These are phyloP conservation scores for Colletotrichum eremochloae DNA, from an alignment of 2,329 filamentous ascomycete genomes.

Conservation along the genomic window DNA sequence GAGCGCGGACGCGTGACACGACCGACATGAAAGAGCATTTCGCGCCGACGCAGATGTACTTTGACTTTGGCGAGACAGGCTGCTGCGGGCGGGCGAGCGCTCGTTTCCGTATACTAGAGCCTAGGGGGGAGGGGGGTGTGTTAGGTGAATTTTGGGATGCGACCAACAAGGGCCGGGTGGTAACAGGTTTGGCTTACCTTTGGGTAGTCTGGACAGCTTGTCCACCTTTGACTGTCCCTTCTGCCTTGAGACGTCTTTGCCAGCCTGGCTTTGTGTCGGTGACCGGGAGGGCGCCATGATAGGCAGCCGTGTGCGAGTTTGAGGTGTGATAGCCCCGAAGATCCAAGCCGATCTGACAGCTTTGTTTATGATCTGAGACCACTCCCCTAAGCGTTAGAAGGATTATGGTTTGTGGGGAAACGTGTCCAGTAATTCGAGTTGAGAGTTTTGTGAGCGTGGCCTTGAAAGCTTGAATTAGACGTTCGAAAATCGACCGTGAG, in stretches of 20 bases:
- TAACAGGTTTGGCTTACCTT: conserved; percentile 43
- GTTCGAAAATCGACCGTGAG: neutral
- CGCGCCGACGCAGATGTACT: conserved; percentile 74
- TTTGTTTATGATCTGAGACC: neutral
- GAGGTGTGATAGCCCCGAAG: neutral
- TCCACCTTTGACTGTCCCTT: conserved; percentile 7
- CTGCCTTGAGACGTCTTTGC: conserved; percentile 5
- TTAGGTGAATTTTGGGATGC: conserved; percentile 36
- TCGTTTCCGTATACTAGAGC: conserved; percentile 63
- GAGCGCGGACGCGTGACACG: conserved; percentile 74
- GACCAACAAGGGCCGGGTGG: neutral
- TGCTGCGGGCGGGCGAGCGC: conserved; percentile 58
- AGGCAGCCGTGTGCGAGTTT: conserved; percentile 34
- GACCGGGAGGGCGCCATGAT: conserved; percentile 37
- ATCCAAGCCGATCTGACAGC: neutral
- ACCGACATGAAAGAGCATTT: conserved; percentile 77
- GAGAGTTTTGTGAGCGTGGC: neutral
- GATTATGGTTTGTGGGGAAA: neutral
- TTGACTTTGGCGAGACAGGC: conserved; percentile 58
- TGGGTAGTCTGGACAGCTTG: conserved; percentile 36
- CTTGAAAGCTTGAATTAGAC: neutral
- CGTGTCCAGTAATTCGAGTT: too few species aligned
- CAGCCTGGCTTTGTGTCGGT: conserved; percentile 15
- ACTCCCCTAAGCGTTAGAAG: too few species aligned
- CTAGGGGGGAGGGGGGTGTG: conserved; percentile 48